Percentiles rank a stretch among this genome's conserved stretches.
These are phyloP conservation scores for Trametes sanguinea DNA, from an alignment of 768 basidiomycete species.

Conservation along the genomic window DNA sequence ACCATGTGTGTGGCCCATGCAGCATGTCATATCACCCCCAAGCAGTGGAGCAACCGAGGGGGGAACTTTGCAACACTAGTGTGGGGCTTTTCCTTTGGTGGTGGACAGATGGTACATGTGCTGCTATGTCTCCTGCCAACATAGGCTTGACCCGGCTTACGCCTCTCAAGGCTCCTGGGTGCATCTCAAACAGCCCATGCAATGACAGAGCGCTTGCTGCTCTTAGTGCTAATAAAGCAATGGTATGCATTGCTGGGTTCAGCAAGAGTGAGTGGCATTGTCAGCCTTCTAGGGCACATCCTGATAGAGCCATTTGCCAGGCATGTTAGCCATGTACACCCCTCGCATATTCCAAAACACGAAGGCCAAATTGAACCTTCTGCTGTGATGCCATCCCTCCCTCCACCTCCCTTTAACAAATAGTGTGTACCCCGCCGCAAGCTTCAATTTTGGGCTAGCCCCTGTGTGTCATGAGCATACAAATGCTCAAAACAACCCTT, in stretches of 20 bases:
- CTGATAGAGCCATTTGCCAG: too few relatives aligned
- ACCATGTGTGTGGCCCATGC: neutral
- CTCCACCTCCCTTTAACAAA: neutral
- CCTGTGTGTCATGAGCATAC: neutral
- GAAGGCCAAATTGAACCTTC: neutral
- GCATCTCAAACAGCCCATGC: neutral
- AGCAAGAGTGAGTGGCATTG: constrained; percentile 6
- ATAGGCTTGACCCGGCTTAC: too few relatives aligned
- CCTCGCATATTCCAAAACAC: constrained; percentile 11
- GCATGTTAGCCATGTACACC: constrained; percentile 3
- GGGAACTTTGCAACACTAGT: neutral
- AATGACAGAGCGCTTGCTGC: neutral
- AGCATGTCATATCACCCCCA: too few relatives aligned
- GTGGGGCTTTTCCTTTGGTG: neutral
- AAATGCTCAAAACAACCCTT: constrained; percentile 1
- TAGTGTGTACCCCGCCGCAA: constrained; percentile 11
- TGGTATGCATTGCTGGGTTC: constrained; percentile 8
- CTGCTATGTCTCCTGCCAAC: too few relatives aligned
- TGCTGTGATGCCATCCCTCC: neutral
- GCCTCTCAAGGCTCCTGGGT: neutral
- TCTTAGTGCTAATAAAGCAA: neutral
- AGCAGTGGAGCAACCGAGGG: neutral
- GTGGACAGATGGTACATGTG: neutral
- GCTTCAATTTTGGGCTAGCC: constrained; percentile 21
- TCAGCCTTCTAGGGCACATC: too few relatives aligned